phyloP scores from a whole-genome alignment of 257 asterid species.

The Nicotiana tomentosiformis region DNA sequence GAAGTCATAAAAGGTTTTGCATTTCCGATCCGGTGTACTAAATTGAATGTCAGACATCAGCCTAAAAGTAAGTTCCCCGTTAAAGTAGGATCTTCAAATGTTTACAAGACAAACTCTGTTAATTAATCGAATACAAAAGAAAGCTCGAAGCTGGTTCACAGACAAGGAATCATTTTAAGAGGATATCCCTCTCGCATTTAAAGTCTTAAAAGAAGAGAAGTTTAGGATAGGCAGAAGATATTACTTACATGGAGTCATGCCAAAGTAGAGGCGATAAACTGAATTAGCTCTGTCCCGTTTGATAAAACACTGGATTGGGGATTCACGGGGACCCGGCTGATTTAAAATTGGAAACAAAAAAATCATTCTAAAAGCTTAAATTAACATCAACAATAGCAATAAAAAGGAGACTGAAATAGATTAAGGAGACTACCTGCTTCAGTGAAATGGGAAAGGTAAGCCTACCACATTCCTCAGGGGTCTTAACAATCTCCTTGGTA shows the following conservation, averaged over 20 bases:
- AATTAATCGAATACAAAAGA: not conserved
- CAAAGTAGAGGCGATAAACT: conserved; percentile 63
- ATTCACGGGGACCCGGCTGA: conserved; percentile 91
- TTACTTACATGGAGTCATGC: conserved; percentile 80
- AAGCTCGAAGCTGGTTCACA: not conserved
- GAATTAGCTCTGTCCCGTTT: conserved; percentile 78
- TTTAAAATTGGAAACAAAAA: not conserved
- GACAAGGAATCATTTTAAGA: not conserved
- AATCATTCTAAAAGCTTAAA: not conserved
- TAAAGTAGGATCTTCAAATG: not conserved
- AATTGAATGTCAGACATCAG: not conserved
- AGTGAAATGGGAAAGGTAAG: conserved; percentile 91
- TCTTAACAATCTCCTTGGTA: conserved; percentile 89
- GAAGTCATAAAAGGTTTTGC: not conserved
- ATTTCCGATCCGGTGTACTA: not conserved
- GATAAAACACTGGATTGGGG: conserved; percentile 85
- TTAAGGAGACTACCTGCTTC: conserved; percentile 56
- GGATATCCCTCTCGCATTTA: not conserved
- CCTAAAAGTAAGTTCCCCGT: not conserved
- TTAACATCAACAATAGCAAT: not conserved
- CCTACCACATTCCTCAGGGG: conserved; percentile 91
- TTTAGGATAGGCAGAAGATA: not conserved
- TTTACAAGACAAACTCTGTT: not conserved
- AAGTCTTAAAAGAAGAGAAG: not conserved
- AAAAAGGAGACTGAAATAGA: not conserved